A percentile compares a stretch with the other conserved stretches of the same genome.
Evolutionary conservation across 805 yeast species (phyloP).

Genomic region (Zygosaccharomyces siamensis): DNA sequence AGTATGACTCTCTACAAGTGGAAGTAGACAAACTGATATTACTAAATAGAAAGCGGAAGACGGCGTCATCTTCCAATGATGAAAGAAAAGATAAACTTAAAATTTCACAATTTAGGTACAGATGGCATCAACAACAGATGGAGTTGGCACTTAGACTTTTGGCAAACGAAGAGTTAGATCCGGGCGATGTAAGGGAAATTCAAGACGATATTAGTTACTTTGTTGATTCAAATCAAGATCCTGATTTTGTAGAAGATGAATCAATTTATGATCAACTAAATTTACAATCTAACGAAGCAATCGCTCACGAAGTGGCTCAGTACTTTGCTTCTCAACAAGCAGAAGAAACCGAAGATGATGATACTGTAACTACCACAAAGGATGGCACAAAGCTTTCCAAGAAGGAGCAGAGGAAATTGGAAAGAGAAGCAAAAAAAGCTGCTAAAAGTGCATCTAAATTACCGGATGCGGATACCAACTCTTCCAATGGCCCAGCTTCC

Average conservation of each 20-base stretch:
- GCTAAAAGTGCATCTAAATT: conserved; percentile 33
- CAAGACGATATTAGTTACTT: conserved; percentile 88
- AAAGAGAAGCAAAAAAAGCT: conserved; percentile 36
- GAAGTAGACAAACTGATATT: conserved; percentile 31
- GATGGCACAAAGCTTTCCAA: conserved; percentile 30
- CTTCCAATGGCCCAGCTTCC: conserved; percentile 3
- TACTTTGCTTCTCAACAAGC: conserved; percentile 30
- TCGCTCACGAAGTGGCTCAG: conserved; percentile 47
- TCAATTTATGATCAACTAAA: conserved; percentile 84
- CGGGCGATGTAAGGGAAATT: conserved; percentile 66
- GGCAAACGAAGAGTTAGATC: conserved; percentile 77
- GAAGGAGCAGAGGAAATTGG: conserved; percentile 33
- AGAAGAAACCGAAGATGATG: conserved; percentile 26
- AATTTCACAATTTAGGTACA: conserved; percentile 61
- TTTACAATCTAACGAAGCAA: conserved; percentile 53
- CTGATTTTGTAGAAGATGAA: conserved; percentile 88
- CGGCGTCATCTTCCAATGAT: conserved; percentile 30
- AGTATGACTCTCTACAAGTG: conserved; percentile 72
- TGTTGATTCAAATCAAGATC: conserved; percentile 87
- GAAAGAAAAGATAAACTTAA: conserved; percentile 48
- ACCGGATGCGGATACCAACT: conserved; percentile 5
- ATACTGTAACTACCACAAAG: conserved; percentile 9
- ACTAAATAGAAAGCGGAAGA: conserved; percentile 33
- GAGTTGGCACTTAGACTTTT: conserved; percentile 73
- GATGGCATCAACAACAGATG: conserved; percentile 73